These are phyloP conservation scores for Plectosphaerella sp. DNA, from an alignment of 2,329 filamentous ascomycete species.

Conservation along the genomic window DNA sequence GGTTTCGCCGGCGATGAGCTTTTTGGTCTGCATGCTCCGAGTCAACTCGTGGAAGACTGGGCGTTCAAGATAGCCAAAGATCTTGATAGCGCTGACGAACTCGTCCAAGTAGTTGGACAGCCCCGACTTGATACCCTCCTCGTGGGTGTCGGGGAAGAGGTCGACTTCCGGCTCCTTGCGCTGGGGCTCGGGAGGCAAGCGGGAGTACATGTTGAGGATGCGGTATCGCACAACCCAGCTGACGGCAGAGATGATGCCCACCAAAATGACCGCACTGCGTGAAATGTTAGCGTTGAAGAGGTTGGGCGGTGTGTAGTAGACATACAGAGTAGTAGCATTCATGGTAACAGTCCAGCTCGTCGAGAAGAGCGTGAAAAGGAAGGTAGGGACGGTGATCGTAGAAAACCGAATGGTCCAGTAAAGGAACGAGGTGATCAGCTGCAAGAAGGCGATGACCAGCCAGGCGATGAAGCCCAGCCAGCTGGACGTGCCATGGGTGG, in stretches of 20 bases:
- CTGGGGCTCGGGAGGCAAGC: conserved; percentile 88
- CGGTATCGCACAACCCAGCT: conserved; percentile 95
- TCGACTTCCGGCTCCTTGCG: conserved; percentile 95
- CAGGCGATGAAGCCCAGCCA: conserved; percentile 56
- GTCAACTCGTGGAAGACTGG: conserved; percentile 98
- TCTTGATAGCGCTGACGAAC: conserved; percentile 97
- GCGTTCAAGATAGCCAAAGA: conserved; percentile 94
- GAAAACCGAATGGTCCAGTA: conserved; percentile 83
- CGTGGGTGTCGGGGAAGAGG: conserved; percentile 88
- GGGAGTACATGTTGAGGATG: conserved; percentile 94
- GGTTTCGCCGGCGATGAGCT: conserved; percentile 93
- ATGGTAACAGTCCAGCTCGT: conserved; percentile 95
- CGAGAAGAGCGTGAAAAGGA: conserved; percentile 85
- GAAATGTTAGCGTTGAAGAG: conserved; percentile 10
- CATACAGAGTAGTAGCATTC: conserved; percentile 94
- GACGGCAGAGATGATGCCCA: conserved; percentile 73
- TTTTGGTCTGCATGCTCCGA: conserved; percentile 95
- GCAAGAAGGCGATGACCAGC: conserved; percentile 50
- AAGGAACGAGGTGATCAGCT: conserved; percentile 51
- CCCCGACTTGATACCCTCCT: conserved; percentile 83
- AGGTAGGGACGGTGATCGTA: conserved; percentile 83
- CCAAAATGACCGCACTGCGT: conserved; percentile 67
- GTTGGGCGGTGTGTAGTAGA: background rate
- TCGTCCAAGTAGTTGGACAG: conserved; percentile 96
- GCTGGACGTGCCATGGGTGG: conserved; percentile 33